Evolutionary conservation across 1,284 basidiomycete species (phyloP).

Genomic region (Rhodotorula sp.): DNA sequence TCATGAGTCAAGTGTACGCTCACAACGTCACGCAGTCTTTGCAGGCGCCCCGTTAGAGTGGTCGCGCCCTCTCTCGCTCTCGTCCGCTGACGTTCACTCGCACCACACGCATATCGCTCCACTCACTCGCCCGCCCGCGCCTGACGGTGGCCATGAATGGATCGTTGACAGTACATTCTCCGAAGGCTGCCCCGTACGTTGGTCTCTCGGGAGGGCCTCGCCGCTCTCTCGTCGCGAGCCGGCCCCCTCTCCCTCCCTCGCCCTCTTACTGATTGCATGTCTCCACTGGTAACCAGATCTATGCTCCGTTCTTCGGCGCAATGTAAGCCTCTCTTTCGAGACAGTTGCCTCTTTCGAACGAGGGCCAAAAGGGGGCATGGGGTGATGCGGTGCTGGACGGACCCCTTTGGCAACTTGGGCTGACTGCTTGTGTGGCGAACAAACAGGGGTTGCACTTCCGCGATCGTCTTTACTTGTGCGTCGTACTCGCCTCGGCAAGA

Average conservation of each 20-base stretch:
- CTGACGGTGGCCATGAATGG: background rate
- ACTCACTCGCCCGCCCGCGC: background rate
- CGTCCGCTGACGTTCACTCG: no score
- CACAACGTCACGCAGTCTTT: no score
- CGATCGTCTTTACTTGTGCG: slow-evolving; percentile 96
- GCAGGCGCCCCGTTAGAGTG: no score
- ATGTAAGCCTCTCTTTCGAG: slow-evolving; percentile 60
- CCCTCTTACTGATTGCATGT: background rate
- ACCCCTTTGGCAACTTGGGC: background rate
- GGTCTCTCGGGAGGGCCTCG: background rate
- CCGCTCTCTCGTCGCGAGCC: no score
- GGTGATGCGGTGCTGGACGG: background rate
- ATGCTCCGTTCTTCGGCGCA: slow-evolving; percentile 83
- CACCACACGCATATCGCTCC: slow-evolving; percentile 6
- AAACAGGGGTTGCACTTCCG: slow-evolving; percentile 82
- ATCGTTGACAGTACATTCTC: slow-evolving; percentile 20
- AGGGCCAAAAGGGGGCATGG: no score
- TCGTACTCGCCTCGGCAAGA: slow-evolving; percentile 33
- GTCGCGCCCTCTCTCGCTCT: no score
- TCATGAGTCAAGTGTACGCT: no score
- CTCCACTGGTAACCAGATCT: slow-evolving; percentile 11
- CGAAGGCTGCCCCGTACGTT: slow-evolving; percentile 31
- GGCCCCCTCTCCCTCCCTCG: background rate
- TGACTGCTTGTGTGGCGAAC: background rate
- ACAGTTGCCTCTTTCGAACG: no score